Conservation (phyloP, 495 filamentous ascomycete genomes). For the Niebla homalea region DNA sequence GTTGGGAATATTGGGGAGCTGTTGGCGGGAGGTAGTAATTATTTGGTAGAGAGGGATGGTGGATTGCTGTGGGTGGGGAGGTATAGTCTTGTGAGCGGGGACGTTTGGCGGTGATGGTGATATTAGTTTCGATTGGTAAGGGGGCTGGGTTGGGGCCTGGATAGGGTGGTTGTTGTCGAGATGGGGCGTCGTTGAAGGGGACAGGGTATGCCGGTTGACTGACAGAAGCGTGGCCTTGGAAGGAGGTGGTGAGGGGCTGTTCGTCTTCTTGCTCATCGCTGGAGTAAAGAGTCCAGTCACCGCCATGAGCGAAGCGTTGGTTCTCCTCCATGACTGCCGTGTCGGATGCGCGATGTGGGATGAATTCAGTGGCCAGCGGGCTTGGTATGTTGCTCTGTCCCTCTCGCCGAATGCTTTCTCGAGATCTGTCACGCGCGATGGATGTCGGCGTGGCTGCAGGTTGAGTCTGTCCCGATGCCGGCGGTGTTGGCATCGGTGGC, state of each 20-base stretch:
- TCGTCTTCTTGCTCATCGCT: background rate
- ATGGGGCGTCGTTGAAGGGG: background rate
- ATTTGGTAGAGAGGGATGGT: conserved; percentile 1
- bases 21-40: conserved; percentile 7
- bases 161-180: background rate
- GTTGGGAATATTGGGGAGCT: conserved; percentile 3
- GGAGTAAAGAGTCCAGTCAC: background rate
- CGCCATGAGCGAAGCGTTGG: background rate
- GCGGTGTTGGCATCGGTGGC: conserved; percentile 8
- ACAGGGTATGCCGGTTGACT: background rate
- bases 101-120: conserved; percentile 14
- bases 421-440: conserved; percentile 24
- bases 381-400: conserved; percentile 21
- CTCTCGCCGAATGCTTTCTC: conserved; percentile 22
- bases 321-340: conserved; percentile 5
- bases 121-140: conserved; percentile 11
- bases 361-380: conserved; percentile 25
- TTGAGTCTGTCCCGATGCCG: conserved; percentile 8
- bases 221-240: conserved; percentile 1
- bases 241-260: background rate
- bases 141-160: conserved; percentile 10
- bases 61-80: background rate
- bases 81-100: conserved; percentile 8
- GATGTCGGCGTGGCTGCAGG: conserved; percentile 10
- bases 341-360: conserved; percentile 6